Evolutionary conservation across 2,329 filamentous ascomycete species (phyloP), one percentile per base, ranked within the genome.

Genomic region (Eutypella sp.): DNA sequence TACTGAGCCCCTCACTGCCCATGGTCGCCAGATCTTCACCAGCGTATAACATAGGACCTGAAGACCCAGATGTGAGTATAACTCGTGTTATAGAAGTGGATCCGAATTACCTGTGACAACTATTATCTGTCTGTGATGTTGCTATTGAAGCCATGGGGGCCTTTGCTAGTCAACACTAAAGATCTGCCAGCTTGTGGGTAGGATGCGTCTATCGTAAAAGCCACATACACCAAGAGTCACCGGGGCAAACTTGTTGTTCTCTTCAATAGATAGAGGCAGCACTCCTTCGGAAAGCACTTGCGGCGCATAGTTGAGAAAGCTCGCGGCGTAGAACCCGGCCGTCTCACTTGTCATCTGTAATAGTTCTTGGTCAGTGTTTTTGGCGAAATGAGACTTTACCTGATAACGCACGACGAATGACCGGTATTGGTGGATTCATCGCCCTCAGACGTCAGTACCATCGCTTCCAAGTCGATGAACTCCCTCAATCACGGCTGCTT

Each of bases 91-190:
- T 37, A 20, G n/a, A 16, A 11, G 18, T n/a, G 4, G 15, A n/a
- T 9, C 6, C 13, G 37, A 23, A 47, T 52, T 54, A 69, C 70
- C 70, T 1, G 73, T 77, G n/a, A 75, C 51, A 7, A 71, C 62
- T 65, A 76, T 76, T 55, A 76, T 67, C 58, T 77, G 73, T 13
- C 74, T 74, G 74, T 68, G 51, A 75, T 70, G 46, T 60, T 63
- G 51, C 76, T 72, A 46, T 71, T 69, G 41, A 77, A 75, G 1
- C 73, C 74, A 40, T 76, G 65, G 40, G 67, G 61, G 2, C 74
- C 74, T 50, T 74, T 70, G 10, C 72, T 68, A 1, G 66, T 64
- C 19, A 77, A 63, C 5, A 76, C 67, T 50, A n/a, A n/a, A n/a
- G n/a, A n/a, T n/a, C n/a, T n/a, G n/a, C n/a, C n/a, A n/a, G n/a